Evolutionary conservation across 1,139 yeast genomes (phyloP), one percentile per base, ranked within the genome.

Genomic region (Diutina scorzettiae): DNA sequence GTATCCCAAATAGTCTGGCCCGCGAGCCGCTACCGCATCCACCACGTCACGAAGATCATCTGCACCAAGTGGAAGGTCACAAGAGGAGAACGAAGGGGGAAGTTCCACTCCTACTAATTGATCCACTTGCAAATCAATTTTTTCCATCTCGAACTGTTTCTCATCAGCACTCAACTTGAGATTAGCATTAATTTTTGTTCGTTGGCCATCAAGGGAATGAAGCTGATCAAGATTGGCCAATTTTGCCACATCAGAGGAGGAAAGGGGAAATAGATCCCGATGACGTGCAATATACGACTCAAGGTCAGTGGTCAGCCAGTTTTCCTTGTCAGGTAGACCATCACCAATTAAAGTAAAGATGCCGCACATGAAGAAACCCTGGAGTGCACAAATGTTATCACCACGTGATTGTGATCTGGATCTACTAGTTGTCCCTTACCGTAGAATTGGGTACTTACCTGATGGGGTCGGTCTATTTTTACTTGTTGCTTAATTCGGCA

Each of bases 1-100:
- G 14, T 34, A 34, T 5, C 39, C 29, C 25, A 34, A 23, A 5
- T 23, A 34, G n/a, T 34, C 39, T 3, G 39, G 39, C 11, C 39
- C 39, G 8, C 39, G 27, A 23, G 20, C 7, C 7, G 39, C 39
- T 14, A 34, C 39, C 12, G 28, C 18, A 23, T 34, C 39, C 4
- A 34, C 28, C 5, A 34, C 14, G 11, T 34, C 27, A 8, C 27
- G 7, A 4, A 34, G 1, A 14, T 14, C 7, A 16, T 23, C 9
- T 8, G 5, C n/a, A 12, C n/a, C 6, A 3, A 32, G 21, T 3
- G 24, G 37, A 1, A 4, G 16, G n/a, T 20, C 14, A 1, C 5
- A 7, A 3, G 21, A n/a, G 7, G 37, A 25, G 23, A n/a, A 32
- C 12, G 16, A 6, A 4, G 37, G 37, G 17, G 21, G 24, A 19